Base-by-base conservation (phyloP, 31 red algal genomes). In the Asparagopsis taxiformis region DNA sequence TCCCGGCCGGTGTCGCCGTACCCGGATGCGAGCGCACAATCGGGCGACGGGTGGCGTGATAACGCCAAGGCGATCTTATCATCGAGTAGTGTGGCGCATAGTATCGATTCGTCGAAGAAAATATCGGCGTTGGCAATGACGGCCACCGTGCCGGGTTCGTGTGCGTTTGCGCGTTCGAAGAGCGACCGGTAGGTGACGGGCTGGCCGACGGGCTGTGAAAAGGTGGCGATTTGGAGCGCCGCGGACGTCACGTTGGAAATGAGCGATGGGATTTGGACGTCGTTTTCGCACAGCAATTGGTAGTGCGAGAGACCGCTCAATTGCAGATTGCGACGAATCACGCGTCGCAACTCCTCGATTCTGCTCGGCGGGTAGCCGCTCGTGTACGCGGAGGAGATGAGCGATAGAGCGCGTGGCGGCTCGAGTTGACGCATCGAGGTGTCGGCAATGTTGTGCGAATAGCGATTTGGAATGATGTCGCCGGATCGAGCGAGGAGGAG, bases 101-200 rank as follows among this genome's bases (percentile, higher is more conserved):
- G 51, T 32, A 79, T 32, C 28, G 61, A 58, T 10, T 64, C 41
- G 31, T 79, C 59, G 34, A 79, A 79, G 51, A 66, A 79, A 16
- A 79, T 79, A 29, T 79, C 75, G 20, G 75, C 59, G 75, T 79
- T 79, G 9, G 38, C 61, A 30, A 79, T 55, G 1, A 68, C 59
- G n/a, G 54, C 75, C 8, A 67, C 32, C 13, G 61, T 59, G 17
- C 61, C 61, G 25, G 51, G 23, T 39, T 20, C 34, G 3, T 59
- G 34, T 5, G 61, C 55, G 75, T 79, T 79, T 20, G 75, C 75
- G 25, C 55, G 49, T 6, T 21, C 15, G 2, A 79, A 57, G 23
- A 79, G 75, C 3, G 61, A 25, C 15, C n/a, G 31, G 62, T 79
- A 79, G n/a, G 75, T 67, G 31, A 79, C 59, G 22, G 30, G 3